phyloP scores from a whole-genome alignment of 495 filamentous ascomycete species.

The Monascus purpureus region DNA sequence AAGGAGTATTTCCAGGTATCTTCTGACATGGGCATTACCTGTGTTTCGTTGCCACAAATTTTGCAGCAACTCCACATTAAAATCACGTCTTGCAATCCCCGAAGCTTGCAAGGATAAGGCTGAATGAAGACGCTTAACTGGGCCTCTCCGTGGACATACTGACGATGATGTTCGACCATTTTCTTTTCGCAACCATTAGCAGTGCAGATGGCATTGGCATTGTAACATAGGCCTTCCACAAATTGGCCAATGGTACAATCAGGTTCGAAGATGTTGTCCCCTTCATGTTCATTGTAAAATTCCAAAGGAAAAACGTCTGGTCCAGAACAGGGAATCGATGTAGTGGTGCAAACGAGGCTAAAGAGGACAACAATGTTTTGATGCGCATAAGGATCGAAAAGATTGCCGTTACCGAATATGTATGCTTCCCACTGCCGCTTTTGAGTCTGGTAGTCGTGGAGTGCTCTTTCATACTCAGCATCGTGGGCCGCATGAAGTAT shows the following conservation, averaged over 20 bases:
- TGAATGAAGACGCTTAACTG: constrained; percentile 83
- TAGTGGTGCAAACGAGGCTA: constrained; percentile 79
- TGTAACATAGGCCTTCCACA: constrained; percentile 77
- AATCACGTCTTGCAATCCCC: constrained; percentile 62
- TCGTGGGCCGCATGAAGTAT: constrained; percentile 88
- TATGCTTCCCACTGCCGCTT: constrained; percentile 93
- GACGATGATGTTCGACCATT: constrained; percentile 88
- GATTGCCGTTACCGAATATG: constrained; percentile 62
- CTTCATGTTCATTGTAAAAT: constrained; percentile 83
- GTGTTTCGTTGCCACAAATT: constrained; percentile 76
- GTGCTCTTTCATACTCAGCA: constrained; percentile 87
- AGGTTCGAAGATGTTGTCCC: constrained; percentile 49
- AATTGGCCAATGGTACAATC: constrained; percentile 93
- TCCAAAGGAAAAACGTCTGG: constrained; percentile 74
- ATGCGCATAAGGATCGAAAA: constrained; percentile 88
- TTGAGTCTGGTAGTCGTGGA: constrained; percentile 89
- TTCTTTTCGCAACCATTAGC: constrained; percentile 75
- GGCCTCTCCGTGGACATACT: constrained; percentile 94
- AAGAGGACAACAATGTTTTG: constrained; percentile 94
- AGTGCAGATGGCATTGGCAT: constrained; percentile 59
- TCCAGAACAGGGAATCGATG: constrained; percentile 82
- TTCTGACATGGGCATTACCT: constrained; percentile 83
- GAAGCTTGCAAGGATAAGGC: constrained; percentile 53
- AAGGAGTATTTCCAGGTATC: constrained; percentile 98
- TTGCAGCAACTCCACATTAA: constrained; percentile 98